phyloP scores from a whole-genome alignment of 1,284 basidiomycete species.

The Cutaneotrichosporon cavernicola region DNA sequence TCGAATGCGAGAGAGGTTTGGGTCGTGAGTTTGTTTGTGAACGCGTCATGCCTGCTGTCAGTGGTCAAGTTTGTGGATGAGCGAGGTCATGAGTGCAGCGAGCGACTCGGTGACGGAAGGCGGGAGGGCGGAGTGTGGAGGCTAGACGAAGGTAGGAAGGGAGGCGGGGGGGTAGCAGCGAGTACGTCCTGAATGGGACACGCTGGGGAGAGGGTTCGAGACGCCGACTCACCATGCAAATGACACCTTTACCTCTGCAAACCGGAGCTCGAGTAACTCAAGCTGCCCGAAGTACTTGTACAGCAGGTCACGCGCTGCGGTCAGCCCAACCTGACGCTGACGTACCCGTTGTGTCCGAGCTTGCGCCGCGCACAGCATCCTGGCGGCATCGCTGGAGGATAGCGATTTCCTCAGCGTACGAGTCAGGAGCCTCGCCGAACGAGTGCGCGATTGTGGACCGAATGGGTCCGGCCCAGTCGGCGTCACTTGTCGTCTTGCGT shows the following conservation, averaged over 20 bases:
- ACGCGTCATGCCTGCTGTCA: constrained; percentile 74
- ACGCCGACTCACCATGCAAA: constrained; percentile 69
- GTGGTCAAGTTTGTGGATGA: neutral
- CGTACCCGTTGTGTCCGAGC: constrained; percentile 85
- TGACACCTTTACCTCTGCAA: constrained; percentile 91
- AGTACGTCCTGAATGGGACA: neutral
- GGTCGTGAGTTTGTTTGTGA: constrained; percentile 86
- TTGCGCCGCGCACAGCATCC: constrained; percentile 91
- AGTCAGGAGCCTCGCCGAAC: constrained; percentile 89
- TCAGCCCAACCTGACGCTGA: constrained; percentile 14
- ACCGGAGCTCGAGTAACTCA: constrained; percentile 92
- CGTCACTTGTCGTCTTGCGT: constrained; percentile 58
- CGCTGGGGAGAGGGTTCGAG: neutral
- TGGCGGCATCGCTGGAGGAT: constrained; percentile 85
- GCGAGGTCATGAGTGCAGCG: too few species aligned
- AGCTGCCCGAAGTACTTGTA: constrained; percentile 99
- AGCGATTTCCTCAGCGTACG: constrained; percentile 78
- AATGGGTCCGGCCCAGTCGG: constrained; percentile 90
- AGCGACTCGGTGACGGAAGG: too few species aligned
- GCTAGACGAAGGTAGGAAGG: too few species aligned
- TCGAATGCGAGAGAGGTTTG: constrained; percentile 97
- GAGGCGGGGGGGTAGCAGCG: too few species aligned
- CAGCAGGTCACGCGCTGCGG: constrained; percentile 79
- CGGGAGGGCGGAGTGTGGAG: too few species aligned
- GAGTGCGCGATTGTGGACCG: constrained; percentile 81